A percentile compares a stretch with the other conserved stretches of the same genome.
Evolutionary conservation across 2,329 filamentous ascomycete genomes (phyloP).

Genomic region (Claviceps maximensis): DNA sequence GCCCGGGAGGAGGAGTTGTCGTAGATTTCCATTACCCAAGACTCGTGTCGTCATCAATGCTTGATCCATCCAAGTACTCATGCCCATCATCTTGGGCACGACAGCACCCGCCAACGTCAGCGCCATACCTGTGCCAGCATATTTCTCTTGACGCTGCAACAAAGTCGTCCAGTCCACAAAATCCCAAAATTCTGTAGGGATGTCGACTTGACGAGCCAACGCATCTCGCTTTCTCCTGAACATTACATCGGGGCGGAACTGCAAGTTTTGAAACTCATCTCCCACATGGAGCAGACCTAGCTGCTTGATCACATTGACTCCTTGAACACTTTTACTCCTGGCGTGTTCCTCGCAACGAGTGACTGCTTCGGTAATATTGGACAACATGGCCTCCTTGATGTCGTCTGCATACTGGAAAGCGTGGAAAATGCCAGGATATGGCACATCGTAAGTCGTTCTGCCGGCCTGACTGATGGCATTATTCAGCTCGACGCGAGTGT

Average conservation of each 20-base stretch:
- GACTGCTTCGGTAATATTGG: conserved; percentile 71
- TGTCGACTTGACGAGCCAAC: conserved; percentile 71
- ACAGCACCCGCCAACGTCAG: conserved; percentile 81
- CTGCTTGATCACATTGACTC: conserved; percentile 79
- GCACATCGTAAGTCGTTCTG: conserved; percentile 64
- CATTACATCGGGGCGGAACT: conserved; percentile 87
- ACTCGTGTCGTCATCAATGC: conserved; percentile 69
- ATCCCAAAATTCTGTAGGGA: conserved; percentile 79
- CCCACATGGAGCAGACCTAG: conserved; percentile 81
- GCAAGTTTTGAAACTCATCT: conserved; percentile 71
- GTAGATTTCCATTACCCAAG: conserved; percentile 67
- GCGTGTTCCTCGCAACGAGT: conserved; percentile 72
- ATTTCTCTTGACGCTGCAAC: conserved; percentile 84
- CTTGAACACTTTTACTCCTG: conserved; percentile 60
- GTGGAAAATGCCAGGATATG: conserved; percentile 73
- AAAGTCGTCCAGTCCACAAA: conserved; percentile 81
- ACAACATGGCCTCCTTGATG: conserved; percentile 80
- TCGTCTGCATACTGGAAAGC: conserved; percentile 91
- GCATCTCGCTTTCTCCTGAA: conserved; percentile 74
- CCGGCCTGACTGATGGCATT: conserved; percentile 66
- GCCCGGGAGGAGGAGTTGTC: conserved; percentile 68
- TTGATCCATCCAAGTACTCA: conserved; percentile 81
- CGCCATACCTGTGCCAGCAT: conserved; percentile 87
- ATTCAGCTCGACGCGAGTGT: conserved; percentile 64
- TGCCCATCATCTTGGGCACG: conserved; percentile 67